phyloP scores from a whole-genome alignment of 2,329 filamentous ascomycete species.

The Rugonectria rugulosa region DNA sequence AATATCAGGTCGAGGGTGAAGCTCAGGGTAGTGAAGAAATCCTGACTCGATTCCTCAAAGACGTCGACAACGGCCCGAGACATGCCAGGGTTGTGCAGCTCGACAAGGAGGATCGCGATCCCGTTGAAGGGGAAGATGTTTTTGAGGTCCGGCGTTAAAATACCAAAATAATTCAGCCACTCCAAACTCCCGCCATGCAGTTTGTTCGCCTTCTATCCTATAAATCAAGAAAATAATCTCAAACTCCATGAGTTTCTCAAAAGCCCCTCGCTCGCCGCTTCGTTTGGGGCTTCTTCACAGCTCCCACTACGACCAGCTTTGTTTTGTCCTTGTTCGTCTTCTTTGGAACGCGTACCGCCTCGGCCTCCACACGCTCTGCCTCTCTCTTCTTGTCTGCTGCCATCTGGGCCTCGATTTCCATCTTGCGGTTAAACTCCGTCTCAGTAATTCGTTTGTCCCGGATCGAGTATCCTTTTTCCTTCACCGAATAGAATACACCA shows the following conservation, averaged over 20 bases:
- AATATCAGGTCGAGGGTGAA: constrained; percentile 81
- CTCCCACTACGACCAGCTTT: constrained; percentile 68
- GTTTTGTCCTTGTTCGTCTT: constrained; percentile 55
- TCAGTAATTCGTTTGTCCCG: constrained; percentile 88
- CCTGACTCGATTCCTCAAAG: constrained; percentile 74
- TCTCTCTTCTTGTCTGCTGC: constrained; percentile 79
- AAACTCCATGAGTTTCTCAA: constrained; percentile 42
- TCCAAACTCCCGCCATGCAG: constrained; percentile 1
- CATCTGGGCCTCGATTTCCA: constrained; percentile 95
- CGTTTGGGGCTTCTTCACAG: constrained; percentile 66
- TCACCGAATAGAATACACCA: constrained; percentile 95
- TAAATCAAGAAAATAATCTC: not conserved
- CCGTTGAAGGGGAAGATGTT: constrained; percentile 70
- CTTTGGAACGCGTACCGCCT: constrained; percentile 53
- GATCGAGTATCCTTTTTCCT: constrained; percentile 94
- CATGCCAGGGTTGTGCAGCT: constrained; percentile 77
- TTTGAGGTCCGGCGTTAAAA: constrained; percentile 65
- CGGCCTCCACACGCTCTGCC: constrained; percentile 61
- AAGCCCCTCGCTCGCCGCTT: constrained; percentile 65
- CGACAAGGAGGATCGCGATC: constrained; percentile 71
- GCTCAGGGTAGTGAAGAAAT: constrained; percentile 76
- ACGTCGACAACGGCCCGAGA: constrained; percentile 77
- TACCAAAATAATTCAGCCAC: not conserved
- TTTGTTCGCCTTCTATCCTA: constrained; percentile 10
- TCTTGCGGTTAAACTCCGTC: constrained; percentile 88